These are phyloP conservation scores for Colletotrichum sp. DNA, from an alignment of 2,329 filamentous ascomycete genomes.

Conservation along the genomic window DNA sequence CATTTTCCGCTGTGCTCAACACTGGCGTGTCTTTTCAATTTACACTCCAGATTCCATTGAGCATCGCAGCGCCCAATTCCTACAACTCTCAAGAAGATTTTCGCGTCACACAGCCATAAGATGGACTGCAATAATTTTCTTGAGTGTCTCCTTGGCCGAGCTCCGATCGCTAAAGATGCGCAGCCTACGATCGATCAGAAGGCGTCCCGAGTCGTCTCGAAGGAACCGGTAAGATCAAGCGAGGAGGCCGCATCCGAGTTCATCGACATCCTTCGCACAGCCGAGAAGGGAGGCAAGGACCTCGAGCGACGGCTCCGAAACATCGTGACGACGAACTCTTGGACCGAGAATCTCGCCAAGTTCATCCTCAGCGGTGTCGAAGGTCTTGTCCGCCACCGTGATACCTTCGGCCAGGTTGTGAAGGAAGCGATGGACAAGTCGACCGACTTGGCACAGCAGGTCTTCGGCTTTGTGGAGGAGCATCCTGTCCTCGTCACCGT, in stretches of 20 bases:
- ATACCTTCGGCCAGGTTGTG: conserved; percentile 5
- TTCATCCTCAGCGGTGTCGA: conserved; percentile 8
- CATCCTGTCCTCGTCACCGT: conserved; percentile 8
- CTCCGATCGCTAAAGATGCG: not conserved
- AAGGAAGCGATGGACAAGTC: conserved; percentile 8
- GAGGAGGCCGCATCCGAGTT: conserved; percentile 3
- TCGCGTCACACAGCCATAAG: not conserved
- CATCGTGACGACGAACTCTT: not conserved
- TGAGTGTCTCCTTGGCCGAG: not conserved
- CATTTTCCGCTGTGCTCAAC: too few species aligned
- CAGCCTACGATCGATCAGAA: not conserved
- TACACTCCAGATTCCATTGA: not conserved
- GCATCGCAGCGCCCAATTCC: not conserved
- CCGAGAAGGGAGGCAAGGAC: not conserved
- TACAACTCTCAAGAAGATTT: not conserved
- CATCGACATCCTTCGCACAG: not conserved
- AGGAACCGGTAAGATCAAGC: not conserved
- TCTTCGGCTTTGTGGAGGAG: not conserved
- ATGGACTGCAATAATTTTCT: not conserved
- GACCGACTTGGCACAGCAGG: not conserved
- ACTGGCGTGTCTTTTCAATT: not conserved
- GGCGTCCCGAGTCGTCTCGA: not conserved
- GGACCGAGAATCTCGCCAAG: conserved; percentile 14
- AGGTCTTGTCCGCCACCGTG: not conserved
- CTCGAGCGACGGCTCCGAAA: not conserved